Conservation (phyloP, 2,329 filamentous ascomycete genomes). For the Hymenoscyphus albidus region DNA sequence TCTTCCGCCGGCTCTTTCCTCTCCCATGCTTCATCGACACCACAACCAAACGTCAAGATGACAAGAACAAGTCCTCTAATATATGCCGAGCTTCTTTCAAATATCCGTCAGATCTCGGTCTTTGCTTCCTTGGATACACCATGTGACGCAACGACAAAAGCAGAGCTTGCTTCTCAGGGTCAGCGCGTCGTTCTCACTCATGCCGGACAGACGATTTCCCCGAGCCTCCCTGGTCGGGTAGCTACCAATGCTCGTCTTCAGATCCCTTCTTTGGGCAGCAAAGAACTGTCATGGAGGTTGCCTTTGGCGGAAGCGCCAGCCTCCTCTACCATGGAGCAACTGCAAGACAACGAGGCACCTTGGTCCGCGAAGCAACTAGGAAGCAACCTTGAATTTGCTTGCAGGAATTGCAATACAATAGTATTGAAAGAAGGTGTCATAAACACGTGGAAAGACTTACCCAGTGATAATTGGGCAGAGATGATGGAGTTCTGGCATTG, state of each 20-base stretch:
- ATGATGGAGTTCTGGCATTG: slow-evolving; percentile 99
- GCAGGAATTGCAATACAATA: slow-evolving; percentile 43
- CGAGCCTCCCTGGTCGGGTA: slow-evolving; percentile 39
- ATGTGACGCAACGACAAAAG: slow-evolving; percentile 29
- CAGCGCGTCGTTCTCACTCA: slow-evolving; percentile 47
- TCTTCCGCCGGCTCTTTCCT: background rate
- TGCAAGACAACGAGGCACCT: slow-evolving; percentile 26
- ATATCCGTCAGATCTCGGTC: slow-evolving; percentile 61
- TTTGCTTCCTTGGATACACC: slow-evolving; percentile 47
- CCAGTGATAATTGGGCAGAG: slow-evolving; percentile 96
- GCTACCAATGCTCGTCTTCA: slow-evolving; percentile 19
- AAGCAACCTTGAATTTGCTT: slow-evolving; percentile 33
- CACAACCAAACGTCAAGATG: background rate
- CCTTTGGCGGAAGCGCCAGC: slow-evolving; percentile 36
- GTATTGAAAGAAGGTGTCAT: slow-evolving; percentile 40
- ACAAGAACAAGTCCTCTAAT: slow-evolving; percentile 35
- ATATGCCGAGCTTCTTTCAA: slow-evolving; percentile 62
- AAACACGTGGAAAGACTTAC: slow-evolving; percentile 80
- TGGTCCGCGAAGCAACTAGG: slow-evolving; percentile 54
- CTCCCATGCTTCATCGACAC: background rate
- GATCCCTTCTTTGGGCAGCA: slow-evolving; percentile 27
- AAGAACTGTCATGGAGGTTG: slow-evolving; percentile 51
- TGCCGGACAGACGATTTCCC: slow-evolving; percentile 38
- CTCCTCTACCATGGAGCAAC: slow-evolving; percentile 16
- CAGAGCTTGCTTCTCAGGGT: slow-evolving; percentile 44